phyloP scores from a whole-genome alignment of 225 moss, liverwort and hornwort species.

The Neckera pumila region DNA sequence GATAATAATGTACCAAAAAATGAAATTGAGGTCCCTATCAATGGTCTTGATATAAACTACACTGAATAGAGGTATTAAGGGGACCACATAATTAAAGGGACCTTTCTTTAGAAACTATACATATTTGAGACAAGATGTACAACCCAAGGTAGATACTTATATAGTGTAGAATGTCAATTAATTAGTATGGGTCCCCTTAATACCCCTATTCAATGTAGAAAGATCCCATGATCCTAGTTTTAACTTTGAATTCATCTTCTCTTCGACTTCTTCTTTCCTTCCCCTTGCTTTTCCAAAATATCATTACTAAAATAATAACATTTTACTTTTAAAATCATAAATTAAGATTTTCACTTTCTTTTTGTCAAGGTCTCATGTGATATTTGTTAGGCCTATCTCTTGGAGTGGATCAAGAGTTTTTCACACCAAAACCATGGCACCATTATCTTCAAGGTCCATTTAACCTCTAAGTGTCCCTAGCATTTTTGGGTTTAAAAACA shows the following conservation, averaged over 20 bases:
- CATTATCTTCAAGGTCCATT: background rate
- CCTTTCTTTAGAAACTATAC: no score
- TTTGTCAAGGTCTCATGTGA: background rate
- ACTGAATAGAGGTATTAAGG: no score
- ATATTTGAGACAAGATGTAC: no score
- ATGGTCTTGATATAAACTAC: background rate
- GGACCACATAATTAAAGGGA: no score
- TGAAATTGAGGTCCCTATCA: background rate
- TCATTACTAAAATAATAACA: background rate
- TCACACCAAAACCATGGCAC: background rate
- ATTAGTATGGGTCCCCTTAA: no score
- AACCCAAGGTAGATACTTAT: no score
- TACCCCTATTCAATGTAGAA: no score
- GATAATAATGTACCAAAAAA: background rate
- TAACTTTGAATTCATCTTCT: background rate
- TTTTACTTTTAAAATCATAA: background rate
- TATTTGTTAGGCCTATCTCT: rapidly evolving
- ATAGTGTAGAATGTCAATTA: no score
- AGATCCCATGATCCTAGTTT: no score
- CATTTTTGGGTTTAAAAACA: no score
- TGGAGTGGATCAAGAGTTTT: background rate
- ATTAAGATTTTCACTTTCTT: background rate
- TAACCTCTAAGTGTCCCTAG: no score
- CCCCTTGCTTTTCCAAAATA: background rate
- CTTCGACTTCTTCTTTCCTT: rapidly evolving